phyloP scores from a whole-genome alignment of 148 eudicot species.

The Polygonum aviculare region DNA sequence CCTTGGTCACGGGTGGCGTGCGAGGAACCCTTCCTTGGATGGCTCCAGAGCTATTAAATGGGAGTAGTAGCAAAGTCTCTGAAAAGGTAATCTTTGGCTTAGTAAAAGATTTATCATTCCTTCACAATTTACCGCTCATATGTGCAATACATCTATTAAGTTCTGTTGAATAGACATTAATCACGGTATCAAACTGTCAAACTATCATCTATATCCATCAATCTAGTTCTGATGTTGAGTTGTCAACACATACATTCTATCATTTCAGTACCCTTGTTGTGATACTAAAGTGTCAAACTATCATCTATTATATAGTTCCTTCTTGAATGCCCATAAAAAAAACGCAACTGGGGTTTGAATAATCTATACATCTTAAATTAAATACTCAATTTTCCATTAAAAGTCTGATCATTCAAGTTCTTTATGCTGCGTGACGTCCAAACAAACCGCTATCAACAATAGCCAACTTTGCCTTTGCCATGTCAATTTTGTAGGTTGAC shows the following conservation, averaged over 20 bases:
- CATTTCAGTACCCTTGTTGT: too few relatives aligned
- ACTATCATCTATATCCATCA: not conserved
- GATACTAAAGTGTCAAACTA: too few relatives aligned
- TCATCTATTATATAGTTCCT: too few relatives aligned
- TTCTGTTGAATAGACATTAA: not conserved
- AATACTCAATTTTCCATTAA: too few relatives aligned
- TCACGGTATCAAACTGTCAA: not conserved
- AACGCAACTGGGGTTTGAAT: too few relatives aligned
- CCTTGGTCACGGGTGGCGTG: conserved; percentile 38
- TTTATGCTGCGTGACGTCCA: too few relatives aligned
- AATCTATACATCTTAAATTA: too few relatives aligned
- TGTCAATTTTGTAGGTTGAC: conserved; percentile 27
- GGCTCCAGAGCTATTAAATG: conserved; percentile 39
- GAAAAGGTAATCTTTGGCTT: conserved; percentile 26
- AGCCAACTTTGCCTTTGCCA: not conserved
- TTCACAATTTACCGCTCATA: not conserved
- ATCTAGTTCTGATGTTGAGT: not conserved
- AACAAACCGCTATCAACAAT: too few relatives aligned
- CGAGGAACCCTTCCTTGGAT: conserved; percentile 48
- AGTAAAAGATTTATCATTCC: not conserved
- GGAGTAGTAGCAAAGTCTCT: conserved; percentile 22
- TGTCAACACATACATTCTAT: not conserved
- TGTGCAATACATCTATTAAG: not conserved
- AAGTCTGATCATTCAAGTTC: too few relatives aligned
- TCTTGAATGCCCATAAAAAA: too few relatives aligned